Evolutionary conservation across 805 yeast species (phyloP).

Genomic region (Lachancea quebecensis): DNA sequence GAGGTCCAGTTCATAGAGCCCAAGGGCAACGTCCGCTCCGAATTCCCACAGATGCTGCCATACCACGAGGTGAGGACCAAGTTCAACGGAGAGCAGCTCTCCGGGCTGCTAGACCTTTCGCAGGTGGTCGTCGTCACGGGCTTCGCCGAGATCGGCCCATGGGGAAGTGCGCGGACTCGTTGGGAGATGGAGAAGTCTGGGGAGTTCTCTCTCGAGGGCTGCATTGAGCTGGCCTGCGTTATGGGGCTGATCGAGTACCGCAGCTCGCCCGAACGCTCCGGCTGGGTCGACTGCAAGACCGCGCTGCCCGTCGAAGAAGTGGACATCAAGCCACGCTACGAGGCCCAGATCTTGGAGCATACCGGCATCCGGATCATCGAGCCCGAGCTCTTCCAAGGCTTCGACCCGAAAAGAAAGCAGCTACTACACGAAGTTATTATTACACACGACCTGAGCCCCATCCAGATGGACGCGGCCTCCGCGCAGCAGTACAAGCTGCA

Average conservation of each 20-base stretch:
- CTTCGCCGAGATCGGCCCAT: constrained; percentile 85
- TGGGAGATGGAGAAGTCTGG: constrained; percentile 91
- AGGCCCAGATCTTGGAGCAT: constrained; percentile 66
- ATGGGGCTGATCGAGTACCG: constrained; percentile 79
- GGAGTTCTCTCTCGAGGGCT: constrained; percentile 79
- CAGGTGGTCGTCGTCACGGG: constrained; percentile 80
- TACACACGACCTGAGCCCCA: constrained; percentile 79
- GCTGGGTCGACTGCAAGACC: constrained; percentile 83
- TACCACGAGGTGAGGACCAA: constrained; percentile 51
- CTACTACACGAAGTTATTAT: constrained; percentile 78
- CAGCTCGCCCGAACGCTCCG: constrained; percentile 43
- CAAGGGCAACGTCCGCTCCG: constrained; percentile 72
- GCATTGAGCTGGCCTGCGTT: constrained; percentile 90
- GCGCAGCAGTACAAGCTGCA: constrained; percentile 75
- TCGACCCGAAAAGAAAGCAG: constrained; percentile 76
- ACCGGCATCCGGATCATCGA: constrained; percentile 81
- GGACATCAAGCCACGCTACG: constrained; percentile 74
- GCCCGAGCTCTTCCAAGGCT: constrained; percentile 73
- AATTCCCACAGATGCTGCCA: constrained; percentile 65
- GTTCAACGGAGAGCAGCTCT: constrained; percentile 43
- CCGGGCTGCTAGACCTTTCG: constrained; percentile 73
- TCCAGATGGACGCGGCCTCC: constrained; percentile 72
- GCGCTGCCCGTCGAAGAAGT: constrained; percentile 69
- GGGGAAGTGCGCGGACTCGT: constrained; percentile 88
- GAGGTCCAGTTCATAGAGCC: constrained; percentile 48